phyloP scores from a whole-genome alignment of 768 basidiomycete species.

The Hemileccinum rubropunctum region DNA sequence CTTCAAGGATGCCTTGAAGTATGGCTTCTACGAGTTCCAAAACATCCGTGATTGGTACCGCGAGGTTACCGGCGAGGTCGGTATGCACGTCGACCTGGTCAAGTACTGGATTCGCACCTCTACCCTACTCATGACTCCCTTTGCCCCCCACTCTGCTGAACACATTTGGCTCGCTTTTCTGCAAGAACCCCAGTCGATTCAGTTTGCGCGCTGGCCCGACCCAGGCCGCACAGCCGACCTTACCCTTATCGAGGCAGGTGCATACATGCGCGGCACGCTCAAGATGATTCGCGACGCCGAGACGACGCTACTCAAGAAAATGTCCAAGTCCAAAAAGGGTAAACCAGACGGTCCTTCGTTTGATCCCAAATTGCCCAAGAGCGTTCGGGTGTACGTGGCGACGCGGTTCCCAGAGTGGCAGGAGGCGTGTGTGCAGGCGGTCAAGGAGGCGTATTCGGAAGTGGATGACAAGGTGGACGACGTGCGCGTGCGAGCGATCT shows the following conservation, averaged over 20 bases:
- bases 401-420: constrained; percentile 94
- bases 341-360: constrained; percentile 49
- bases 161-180: constrained; percentile 82
- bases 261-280: constrained; percentile 88
- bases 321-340: constrained; percentile 72
- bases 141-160: constrained; percentile 93
- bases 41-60: constrained; percentile 94
- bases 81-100: constrained; percentile 91
- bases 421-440: constrained; percentile 69
- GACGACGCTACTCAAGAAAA: constrained; percentile 69
- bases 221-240: constrained; percentile 58
- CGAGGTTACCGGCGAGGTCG: constrained; percentile 81
- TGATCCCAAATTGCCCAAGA: constrained; percentile 84
- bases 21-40: constrained; percentile 94
- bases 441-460: constrained; percentile 64
- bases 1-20: constrained; percentile 95
- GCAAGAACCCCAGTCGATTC: constrained; percentile 71
- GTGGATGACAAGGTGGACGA: constrained; percentile 74
- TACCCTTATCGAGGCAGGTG: constrained; percentile 64
- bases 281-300: constrained; percentile 92
- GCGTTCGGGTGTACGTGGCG: constrained; percentile 87
- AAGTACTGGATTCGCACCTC: constrained; percentile 80
- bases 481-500: constrained; percentile 62
- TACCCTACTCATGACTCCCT: constrained; percentile 77
- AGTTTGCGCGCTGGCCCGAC: constrained; percentile 81